Evolutionary conservation across 169 alveolate species (phyloP), one percentile per base, ranked within the genome.

Genomic region (Plasmodium ovale): DNA sequence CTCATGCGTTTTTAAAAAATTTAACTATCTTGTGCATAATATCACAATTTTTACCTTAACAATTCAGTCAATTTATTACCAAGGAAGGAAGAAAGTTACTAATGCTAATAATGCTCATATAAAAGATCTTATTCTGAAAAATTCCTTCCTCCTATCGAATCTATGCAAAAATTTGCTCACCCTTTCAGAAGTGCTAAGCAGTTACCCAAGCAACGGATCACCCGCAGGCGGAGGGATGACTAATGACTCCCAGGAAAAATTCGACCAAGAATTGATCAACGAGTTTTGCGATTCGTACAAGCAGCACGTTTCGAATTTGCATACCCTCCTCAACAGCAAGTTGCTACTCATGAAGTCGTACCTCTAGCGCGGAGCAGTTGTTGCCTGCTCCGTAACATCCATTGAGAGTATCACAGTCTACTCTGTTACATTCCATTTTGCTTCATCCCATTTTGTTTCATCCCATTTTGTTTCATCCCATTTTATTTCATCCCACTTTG

Each of bases 1-100:
- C 39, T 82, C 90, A 3, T 82, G 90, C 39, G 9, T 82, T 31
- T 82, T 82, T 19, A 82, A 82, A 59, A 56, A 82, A 29, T 82
- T 37, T 29, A 82, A 82, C 42, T 82, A 82, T 65, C 77, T 82
- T 65, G 59, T 82, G 1, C 90, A 82, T 4, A 82, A 82, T 37
- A 31, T 82, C 2, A 82, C 90, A 3, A 65, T 82, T 21, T 64
- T 82, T 4, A 59, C 90, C 14, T 51, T 82, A 64, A 82, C 44
- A 64, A 82, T 82, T 31, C 90, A 82, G 25, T 82, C 79, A 19
- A 62, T 82, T 59, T 82, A 82, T 56, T 21, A 51, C 14, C 68
- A 51, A 12, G 73, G 70, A 0, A 82, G 53, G 29, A 82, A 82
- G 35, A 65, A 59, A 19, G 21, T 67, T 2, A 31, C 60, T 9